Conservation (phyloP, 352 stramenopile genomes). For the Pythium volutum region DNA sequence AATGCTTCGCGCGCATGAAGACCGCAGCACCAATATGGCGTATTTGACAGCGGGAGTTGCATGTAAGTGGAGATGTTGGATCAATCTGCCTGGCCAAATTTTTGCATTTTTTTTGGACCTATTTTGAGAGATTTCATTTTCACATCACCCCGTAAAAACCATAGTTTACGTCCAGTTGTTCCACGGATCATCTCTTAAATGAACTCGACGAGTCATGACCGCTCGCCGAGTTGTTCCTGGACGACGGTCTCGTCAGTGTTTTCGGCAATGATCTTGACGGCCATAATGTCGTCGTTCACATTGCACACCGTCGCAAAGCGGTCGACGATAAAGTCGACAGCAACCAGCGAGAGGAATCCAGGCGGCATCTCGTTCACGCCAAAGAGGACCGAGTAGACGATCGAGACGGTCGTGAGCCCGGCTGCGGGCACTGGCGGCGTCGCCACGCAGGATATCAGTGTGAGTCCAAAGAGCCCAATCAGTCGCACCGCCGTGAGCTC, state of each 20-base stretch:
- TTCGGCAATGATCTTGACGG: constrained; percentile 20
- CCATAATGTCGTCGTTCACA: constrained; percentile 35
- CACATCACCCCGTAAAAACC: no score
- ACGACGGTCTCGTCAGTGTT: constrained; percentile 8
- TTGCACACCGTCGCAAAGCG: constrained; percentile 64
- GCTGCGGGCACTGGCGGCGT: constrained; percentile 50
- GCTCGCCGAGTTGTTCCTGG: constrained; percentile 31
- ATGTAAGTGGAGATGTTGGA: no score
- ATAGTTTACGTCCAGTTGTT: no score
- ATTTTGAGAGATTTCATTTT: no score
- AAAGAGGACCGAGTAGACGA: neutral
- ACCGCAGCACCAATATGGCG: no score
- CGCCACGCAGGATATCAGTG: constrained; percentile 42
- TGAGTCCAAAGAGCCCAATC: constrained; percentile 51
- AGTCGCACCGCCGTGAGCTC: constrained; percentile 45
- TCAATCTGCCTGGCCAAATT: no score
- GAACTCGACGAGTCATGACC: no score
- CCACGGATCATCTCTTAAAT: no score
- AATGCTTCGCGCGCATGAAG: no score
- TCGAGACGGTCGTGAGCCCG: constrained; percentile 12
- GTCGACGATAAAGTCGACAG: constrained; percentile 50
- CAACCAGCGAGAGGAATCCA: constrained; percentile 30
- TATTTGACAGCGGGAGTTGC: no score
- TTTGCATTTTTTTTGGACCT: no score
- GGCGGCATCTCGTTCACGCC: constrained; percentile 29